Conservation (phyloP, 257 asterid species). For the Rubia yunnanensis region DNA sequence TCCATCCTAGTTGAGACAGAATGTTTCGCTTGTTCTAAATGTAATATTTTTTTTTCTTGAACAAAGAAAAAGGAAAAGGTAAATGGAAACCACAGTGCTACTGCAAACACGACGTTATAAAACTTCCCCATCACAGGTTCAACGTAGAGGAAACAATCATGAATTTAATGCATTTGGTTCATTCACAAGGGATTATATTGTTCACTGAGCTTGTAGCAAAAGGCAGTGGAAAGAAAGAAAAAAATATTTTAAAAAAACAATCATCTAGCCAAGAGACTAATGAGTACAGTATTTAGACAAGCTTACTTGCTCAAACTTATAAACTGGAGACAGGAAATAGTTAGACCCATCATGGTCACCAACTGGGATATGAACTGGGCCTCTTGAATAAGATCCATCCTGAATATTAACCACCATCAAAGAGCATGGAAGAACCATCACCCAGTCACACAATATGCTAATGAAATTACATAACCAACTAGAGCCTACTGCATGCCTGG, state of each 20-base stretch:
- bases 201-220: background rate
- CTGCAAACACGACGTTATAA: background rate
- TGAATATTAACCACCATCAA: slow-evolving; percentile 30
- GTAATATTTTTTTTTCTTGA: background rate
- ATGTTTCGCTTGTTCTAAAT: background rate
- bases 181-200: too few relatives aligned
- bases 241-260: too few relatives aligned
- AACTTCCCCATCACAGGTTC: background rate
- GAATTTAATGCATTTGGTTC: background rate
- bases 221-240: background rate
- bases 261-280: background rate
- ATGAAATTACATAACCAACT: background rate
- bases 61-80: background rate
- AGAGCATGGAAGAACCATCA: background rate
- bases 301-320: slow-evolving; percentile 93
- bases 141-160: background rate
- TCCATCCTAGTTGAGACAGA: background rate
- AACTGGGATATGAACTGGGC: slow-evolving; percentile 80
- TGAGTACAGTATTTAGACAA: background rate
- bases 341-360: slow-evolving; percentile 55
- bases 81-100: background rate
- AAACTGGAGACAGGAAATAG: slow-evolving; percentile 75
- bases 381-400: slow-evolving; percentile 99
- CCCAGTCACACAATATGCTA: background rate
- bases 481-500: background rate